Percentiles rank a stretch among this genome's conserved stretches.
Conservation (phyloP, 768 basidiomycete genomes). For the Mycena albidolilacea region DNA sequence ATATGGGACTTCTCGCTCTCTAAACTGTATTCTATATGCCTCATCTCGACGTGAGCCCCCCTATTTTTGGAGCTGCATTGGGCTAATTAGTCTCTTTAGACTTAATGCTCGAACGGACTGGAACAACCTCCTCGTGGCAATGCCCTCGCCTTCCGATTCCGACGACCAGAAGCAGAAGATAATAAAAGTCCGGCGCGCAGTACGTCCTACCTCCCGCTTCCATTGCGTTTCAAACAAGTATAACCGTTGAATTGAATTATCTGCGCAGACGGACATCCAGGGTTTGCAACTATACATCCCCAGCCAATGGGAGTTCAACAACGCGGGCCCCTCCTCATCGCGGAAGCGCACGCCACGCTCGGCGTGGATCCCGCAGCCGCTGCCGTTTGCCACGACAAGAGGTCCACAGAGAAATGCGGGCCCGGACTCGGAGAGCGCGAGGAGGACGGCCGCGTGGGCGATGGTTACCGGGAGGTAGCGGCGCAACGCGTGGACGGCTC, state of each 20-base stretch:
- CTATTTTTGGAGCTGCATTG: not conserved
- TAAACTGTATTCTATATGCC: constrained; percentile 35
- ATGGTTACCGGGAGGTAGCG: constrained; percentile 21
- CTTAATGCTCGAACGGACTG: constrained; percentile 36
- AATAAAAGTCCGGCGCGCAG: constrained; percentile 30
- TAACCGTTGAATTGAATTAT: not conserved
- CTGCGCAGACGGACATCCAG: constrained; percentile 28
- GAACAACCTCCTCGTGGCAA: constrained; percentile 34
- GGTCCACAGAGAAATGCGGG: not conserved
- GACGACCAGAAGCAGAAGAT: constrained; percentile 18
- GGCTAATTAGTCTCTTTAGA: not conserved
- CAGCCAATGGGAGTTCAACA: constrained; percentile 14
- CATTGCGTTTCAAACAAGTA: not conserved
- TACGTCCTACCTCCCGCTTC: constrained; percentile 4
- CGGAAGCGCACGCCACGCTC: constrained; percentile 19
- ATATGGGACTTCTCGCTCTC: constrained; percentile 39
- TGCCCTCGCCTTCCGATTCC: not conserved
- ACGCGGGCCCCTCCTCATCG: not conserved
- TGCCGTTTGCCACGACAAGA: constrained; percentile 1
- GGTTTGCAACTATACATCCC: constrained; percentile 39
- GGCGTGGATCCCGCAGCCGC: constrained; percentile 11
- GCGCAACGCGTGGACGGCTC: too few relatives aligned
- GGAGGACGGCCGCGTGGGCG: constrained; percentile 35
- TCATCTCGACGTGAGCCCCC: constrained; percentile 33
- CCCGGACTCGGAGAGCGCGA: constrained; percentile 19